Conservation (phyloP, 768 basidiomycete genomes). For the Kondoa malvinella region DNA sequence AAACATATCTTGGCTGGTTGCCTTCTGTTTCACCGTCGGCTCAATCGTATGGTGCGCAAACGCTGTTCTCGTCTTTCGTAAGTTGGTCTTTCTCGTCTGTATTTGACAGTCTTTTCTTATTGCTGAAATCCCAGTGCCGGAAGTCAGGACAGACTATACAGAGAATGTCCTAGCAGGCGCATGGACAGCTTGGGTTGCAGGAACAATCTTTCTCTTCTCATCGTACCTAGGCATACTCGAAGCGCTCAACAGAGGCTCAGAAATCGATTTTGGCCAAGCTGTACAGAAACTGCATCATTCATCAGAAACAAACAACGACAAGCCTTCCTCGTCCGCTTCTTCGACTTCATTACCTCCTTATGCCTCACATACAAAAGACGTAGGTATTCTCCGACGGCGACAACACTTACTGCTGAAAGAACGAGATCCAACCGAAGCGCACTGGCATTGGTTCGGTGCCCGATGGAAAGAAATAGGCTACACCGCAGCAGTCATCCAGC, state of each 20-base stretch:
- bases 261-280: slow-evolving; percentile 4
- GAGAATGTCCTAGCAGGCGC: background rate
- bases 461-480: slow-evolving; percentile 2
- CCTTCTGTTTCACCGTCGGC: slow-evolving; percentile 1
- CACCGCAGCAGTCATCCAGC: background rate
- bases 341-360: background rate
- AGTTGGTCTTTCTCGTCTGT: background rate
- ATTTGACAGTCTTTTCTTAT: background rate
- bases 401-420: background rate
- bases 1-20: slow-evolving; percentile 5
- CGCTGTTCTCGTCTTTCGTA: background rate
- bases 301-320: background rate
- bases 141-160: background rate
- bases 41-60: background rate
- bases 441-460: background rate
- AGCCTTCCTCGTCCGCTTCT: background rate
- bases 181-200: slow-evolving; percentile 1
- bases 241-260: background rate
- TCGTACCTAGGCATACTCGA: background rate
- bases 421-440: background rate
- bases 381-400: background rate
- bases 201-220: slow-evolving; percentile 5
- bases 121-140: background rate
- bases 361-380: background rate
- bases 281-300: background rate